These are phyloP conservation scores for Kockovaella imperatae DNA, from an alignment of 768 basidiomycete species.

Conservation along the genomic window DNA sequence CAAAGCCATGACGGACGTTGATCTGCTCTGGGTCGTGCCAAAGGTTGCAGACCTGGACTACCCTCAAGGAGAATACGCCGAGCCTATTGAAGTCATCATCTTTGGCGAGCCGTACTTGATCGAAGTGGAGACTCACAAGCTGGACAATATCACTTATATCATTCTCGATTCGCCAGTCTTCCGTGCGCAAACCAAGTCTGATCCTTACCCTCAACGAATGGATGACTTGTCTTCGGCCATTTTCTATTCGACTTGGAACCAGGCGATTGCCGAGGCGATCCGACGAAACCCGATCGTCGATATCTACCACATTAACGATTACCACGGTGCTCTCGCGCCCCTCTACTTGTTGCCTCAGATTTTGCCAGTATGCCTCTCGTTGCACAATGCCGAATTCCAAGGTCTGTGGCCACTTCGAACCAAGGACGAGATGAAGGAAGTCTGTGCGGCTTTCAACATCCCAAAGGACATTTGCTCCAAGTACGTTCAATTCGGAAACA, in stretches of 20 bases:
- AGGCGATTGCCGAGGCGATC: conserved; percentile 86
- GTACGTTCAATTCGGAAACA: conserved; percentile 96
- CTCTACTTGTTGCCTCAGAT: conserved; percentile 89
- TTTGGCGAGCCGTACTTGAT: conserved; percentile 93
- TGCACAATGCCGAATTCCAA: conserved; percentile 97
- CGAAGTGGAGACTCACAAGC: conserved; percentile 83
- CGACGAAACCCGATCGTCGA: conserved; percentile 78
- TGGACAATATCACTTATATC: conserved; percentile 94
- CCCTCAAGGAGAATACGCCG: conserved; percentile 79
- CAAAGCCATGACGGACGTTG: conserved; percentile 95
- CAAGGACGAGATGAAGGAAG: conserved; percentile 97
- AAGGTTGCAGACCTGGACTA: conserved; percentile 94
- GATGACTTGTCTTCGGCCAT: conserved; percentile 93
- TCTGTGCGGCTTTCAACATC: conserved; percentile 95
- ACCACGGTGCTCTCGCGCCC: conserved; percentile 84
- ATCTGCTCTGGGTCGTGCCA: conserved; percentile 85
- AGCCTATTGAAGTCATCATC: conserved; percentile 92
- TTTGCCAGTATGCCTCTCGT: conserved; percentile 77
- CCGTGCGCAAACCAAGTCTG: conserved; percentile 90
- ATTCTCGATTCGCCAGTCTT: conserved; percentile 92
- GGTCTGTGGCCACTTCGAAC: conserved; percentile 90
- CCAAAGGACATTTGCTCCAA: conserved; percentile 92
- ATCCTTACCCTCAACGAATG: conserved; percentile 95
- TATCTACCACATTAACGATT: conserved; percentile 88
- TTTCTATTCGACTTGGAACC: conserved; percentile 98